Percentiles rank a stretch among this genome's conserved stretches.
Conservation (phyloP, 2,329 filamentous ascomycete genomes). For the Aspergillus sp. region DNA sequence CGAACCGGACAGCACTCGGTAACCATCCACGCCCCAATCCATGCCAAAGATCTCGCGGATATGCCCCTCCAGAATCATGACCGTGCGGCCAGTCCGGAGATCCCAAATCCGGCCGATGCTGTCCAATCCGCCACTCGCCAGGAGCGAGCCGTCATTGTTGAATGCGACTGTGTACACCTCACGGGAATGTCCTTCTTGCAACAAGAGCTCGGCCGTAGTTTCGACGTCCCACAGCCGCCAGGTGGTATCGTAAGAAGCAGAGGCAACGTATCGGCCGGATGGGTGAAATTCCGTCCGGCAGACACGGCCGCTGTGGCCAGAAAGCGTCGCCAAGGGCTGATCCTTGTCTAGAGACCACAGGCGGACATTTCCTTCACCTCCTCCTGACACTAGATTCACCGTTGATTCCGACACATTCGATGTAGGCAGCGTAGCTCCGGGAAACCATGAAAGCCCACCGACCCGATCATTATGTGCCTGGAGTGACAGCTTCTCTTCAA, state of each 20-base stretch:
- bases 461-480: slow-evolving; percentile 87
- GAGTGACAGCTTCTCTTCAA: slow-evolving; percentile 73
- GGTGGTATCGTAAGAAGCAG: slow-evolving; percentile 92
- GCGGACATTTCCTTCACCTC: slow-evolving; percentile 82
- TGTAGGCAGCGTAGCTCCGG: slow-evolving; percentile 72
- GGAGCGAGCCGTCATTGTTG: slow-evolving; percentile 84
- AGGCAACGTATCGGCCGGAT: slow-evolving; percentile 84
- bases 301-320: slow-evolving; percentile 82
- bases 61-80: slow-evolving; percentile 92
- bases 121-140: slow-evolving; percentile 91
- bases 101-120: slow-evolving; percentile 97
- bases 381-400: slow-evolving; percentile 86
- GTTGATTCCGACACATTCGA: slow-evolving; percentile 69
- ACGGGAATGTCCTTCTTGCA: slow-evolving; percentile 92
- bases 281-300: slow-evolving; percentile 94
- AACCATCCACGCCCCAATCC: slow-evolving; percentile 88
- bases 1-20: slow-evolving; percentile 89
- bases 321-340: slow-evolving; percentile 77
- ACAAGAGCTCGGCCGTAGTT: slow-evolving; percentile 76
- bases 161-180: slow-evolving; percentile 91
- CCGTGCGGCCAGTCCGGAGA: slow-evolving; percentile 83
- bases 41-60: slow-evolving; percentile 91
- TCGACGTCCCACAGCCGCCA: slow-evolving; percentile 96
- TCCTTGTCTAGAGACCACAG: slow-evolving; percentile 89
- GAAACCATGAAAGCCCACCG: slow-evolving; percentile 87